Evolutionary conservation across 2,329 filamentous ascomycete genomes (phyloP), one percentile per base, ranked within the genome.

Genomic region (Hypoxylon sp.): DNA sequence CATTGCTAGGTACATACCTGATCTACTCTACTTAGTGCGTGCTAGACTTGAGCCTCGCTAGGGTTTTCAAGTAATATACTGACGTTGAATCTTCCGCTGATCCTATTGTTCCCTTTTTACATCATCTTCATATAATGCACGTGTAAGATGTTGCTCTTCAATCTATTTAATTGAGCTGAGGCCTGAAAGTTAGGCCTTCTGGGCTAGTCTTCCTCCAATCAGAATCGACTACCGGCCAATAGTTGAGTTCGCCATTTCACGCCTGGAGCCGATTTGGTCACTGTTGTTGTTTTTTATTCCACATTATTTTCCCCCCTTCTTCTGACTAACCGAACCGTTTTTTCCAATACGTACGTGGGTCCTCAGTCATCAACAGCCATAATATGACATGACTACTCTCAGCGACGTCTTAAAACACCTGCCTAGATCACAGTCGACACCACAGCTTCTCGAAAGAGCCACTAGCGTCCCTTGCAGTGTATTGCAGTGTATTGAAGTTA

Each of bases 131-230:
- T 71, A 75, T 73, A 72, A 68, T 71, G 70, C 66, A 70, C 69
- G 73, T 75, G 74, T 73, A 73, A 75, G 69, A 72, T 71, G 52
- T 49, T 65, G 71, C 67, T 73, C 69, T 65, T 74, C 70, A 74
- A 72, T 73, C 70, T 74, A 71, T 72, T 69, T 67, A 45, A 72
- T 68, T 69, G 62, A 69, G 67, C 70, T 70, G 64, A 70, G 66
- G 63, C 58, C 68, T 62, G 61, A 67, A 68, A 10, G 19, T 51
- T 53, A 62, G 68, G 61, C 65, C 61, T 52, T 60, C 19, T 60
- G 59, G 50, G 65, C 61, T 53, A 36, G 30, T 53, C 46, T 68
- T 69, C 60, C 69, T 72, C 72, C 73, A 75, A 75, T 74, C 66
- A 73, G 56, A 57, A 38, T 56, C 50, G 52, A 43, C 56, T 13